Evolutionary conservation across 2,329 filamentous ascomycete genomes (phyloP).

Genomic region (Xylariaceae sp.): DNA sequence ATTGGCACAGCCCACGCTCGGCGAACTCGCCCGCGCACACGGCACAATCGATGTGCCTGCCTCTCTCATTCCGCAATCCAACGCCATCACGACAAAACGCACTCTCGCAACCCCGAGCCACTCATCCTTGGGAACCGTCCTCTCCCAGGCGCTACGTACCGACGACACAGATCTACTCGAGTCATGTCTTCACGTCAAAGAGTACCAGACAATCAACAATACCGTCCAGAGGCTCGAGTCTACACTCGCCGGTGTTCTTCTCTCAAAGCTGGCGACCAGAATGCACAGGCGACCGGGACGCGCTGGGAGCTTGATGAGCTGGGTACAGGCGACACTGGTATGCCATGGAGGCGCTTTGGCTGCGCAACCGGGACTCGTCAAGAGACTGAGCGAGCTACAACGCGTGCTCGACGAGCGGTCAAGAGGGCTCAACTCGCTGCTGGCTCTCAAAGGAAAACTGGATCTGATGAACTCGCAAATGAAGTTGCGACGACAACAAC

Average conservation of each 20-base stretch:
- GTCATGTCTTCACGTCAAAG: constrained; percentile 80
- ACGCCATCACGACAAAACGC: constrained; percentile 43
- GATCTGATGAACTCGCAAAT: constrained; percentile 93
- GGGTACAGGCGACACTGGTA: constrained; percentile 94
- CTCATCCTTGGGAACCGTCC: constrained; percentile 85
- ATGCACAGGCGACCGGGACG: constrained; percentile 85
- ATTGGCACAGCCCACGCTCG: constrained; percentile 68
- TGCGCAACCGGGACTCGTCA: constrained; percentile 78
- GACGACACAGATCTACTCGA: constrained; percentile 89
- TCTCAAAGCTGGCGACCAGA: constrained; percentile 81
- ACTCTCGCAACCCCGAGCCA: constrained; percentile 63
- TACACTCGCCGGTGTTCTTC: constrained; percentile 71
- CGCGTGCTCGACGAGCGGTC: constrained; percentile 86
- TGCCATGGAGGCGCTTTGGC: constrained; percentile 90
- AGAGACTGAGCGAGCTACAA: constrained; percentile 74
- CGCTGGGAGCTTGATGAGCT: constrained; percentile 85
- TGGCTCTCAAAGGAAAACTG: constrained; percentile 90
- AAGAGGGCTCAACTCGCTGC: constrained; percentile 74
- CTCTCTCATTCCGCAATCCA: constrained; percentile 46
- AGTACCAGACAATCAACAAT: constrained; percentile 73
- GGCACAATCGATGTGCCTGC: constrained; percentile 75
- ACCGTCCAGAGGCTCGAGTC: constrained; percentile 92
- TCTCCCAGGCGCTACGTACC: constrained; percentile 87
- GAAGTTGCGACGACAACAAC: constrained; percentile 70
- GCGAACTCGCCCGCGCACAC: constrained; percentile 74